Evolutionary conservation across 2,329 filamentous ascomycete genomes (phyloP), one percentile per base, ranked within the genome.

Genomic region (Curvularia hawaiiensis): DNA sequence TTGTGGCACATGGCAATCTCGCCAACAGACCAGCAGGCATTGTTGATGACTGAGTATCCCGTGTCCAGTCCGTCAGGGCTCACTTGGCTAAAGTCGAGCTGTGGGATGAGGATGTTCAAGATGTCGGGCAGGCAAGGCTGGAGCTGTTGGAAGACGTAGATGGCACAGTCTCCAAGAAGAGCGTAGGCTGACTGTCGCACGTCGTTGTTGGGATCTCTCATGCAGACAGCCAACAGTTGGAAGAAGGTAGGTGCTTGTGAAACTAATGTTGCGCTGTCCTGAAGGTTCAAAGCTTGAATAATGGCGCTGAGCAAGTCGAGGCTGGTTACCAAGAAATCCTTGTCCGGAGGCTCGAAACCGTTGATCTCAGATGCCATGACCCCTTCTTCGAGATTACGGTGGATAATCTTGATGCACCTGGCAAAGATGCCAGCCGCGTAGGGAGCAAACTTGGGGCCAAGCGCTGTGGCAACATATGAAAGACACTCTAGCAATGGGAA

Each of bases 101-200:
- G 93, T 68, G 88, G 86, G 62, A 97, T 85, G n/a, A 97, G 80
- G 48, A 94, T 87, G 0, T 91, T 90, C 72, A 98, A 80, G 54
- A 98, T 83, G 12, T 82, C 85, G 2, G 85, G 83, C 14, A 99
- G 81, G 65, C 88, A 90, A 3, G 87, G 85, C 71, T 90, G 87
- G 45, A 99, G 81, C 70, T 95, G 88, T 5, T 85, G 84, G 77
- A 94, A 98, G 49, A 97, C 89, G 71, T 92, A 97, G 74, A 94
- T 96, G 14, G 95, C 91, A 73, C 92, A 96, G 79, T 99, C 95
- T 61, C 95, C 95, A 14, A 99, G 86, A 18, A 99, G 83, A 10
- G 95, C 95, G 70, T 97, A 99, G 0, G 93, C 92, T 11, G 95
- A 99, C 77, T 99, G 95, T 56, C 93, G 89, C 20, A 98, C 95